Base-by-base conservation (phyloP, 768 basidiomycete species). In the Lactarius evosmus region DNA sequence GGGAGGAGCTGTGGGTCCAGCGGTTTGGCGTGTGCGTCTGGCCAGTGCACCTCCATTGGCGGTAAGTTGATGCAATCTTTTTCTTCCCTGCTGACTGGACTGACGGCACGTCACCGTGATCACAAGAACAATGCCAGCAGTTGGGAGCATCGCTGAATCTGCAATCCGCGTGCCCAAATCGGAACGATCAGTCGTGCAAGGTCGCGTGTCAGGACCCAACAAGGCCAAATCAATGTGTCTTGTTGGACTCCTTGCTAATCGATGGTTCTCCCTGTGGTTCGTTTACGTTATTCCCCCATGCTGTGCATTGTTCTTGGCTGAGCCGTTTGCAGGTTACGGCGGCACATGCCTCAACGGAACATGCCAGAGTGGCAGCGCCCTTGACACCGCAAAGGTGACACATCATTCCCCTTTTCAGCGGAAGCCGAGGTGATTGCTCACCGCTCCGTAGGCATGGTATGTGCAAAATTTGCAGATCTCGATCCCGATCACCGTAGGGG, bases 181-280 rank as follows among this genome's bases (percentile, higher is more conserved):
- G 76, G 60, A 80, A 80, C 70, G 84, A 89, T 73, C 81, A 79
- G 60, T 80, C 80, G 41, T 95, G 93, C 74, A 85, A 87, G 70
- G 86, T 95, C 55, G 86, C 88, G 4, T 96, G 93, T 73, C 82
- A 86, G 72, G 87, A 89, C 75, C 93, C 93, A 5, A 79, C 66
- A 17, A 73, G 74, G 16, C 58, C 81, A 16, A 81, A 83, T 64
- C 80, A 81, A 67, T 95, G 93, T 73, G 74, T 93, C 25, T 75
- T 86, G 44, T 77, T 95, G 54, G 85, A 88, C 60, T 82, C 89
- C 4, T 73, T 82, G 50, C 83, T 94, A 55, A 78, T 91, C 59
- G 88, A 93, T 72, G 93, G 93, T 27, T 91, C 89, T 33, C 85
- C 90, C 16, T 95, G 93, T 74, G 91, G 91, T 85, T 70, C 63